phyloP scores from a whole-genome alignment of 139 green algal species.

The Chlorella sp. region DNA sequence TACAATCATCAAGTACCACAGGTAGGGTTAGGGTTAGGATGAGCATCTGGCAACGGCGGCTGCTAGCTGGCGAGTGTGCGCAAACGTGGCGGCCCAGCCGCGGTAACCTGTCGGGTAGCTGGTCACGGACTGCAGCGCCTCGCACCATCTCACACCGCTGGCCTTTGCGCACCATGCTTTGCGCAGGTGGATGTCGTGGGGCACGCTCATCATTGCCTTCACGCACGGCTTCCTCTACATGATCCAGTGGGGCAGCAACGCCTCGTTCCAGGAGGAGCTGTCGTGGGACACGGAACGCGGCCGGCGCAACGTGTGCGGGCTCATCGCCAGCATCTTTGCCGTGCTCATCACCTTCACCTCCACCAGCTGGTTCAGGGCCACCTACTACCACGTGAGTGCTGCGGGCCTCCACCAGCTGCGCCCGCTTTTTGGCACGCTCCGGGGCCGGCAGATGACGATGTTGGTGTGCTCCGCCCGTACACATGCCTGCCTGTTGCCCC shows the following conservation, averaged over 20 bases:
- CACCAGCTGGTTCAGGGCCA: background rate
- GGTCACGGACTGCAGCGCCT: too few relatives aligned
- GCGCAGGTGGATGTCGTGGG: background rate
- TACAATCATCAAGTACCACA: too few relatives aligned
- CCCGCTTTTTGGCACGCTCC: too few relatives aligned
- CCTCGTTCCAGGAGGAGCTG: background rate
- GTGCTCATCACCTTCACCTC: background rate
- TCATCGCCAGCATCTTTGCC: background rate
- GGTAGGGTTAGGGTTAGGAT: too few relatives aligned
- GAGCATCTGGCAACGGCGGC: too few relatives aligned
- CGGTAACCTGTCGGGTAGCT: too few relatives aligned
- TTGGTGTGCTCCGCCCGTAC: background rate
- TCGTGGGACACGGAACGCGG: background rate
- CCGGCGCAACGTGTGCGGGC: background rate
- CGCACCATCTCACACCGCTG: too few relatives aligned
- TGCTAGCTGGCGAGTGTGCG: too few relatives aligned
- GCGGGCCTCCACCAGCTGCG: too few relatives aligned
- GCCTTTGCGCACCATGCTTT: too few relatives aligned
- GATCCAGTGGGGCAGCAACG: background rate
- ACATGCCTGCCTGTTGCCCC: background rate
- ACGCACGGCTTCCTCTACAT: background rate
- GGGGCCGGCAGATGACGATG: background rate
- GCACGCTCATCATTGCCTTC: background rate
- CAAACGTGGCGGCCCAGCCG: too few relatives aligned
- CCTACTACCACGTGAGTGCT: background rate